Evolutionary conservation across 306 rosid genomes (phyloP).

Genomic region (Ochetophila trinervis): DNA sequence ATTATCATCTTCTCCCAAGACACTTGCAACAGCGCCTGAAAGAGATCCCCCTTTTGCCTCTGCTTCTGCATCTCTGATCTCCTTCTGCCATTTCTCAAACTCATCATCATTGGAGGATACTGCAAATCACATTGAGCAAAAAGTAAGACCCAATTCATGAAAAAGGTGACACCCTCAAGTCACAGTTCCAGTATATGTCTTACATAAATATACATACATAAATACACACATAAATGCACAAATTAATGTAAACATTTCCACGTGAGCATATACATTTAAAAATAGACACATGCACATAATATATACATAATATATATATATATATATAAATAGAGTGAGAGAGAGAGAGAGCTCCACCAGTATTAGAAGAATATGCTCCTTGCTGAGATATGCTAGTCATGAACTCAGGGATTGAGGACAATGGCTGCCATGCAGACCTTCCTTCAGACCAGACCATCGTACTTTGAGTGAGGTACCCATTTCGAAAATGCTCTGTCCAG

Average conservation of each 20-base stretch:
- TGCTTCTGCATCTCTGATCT: conserved; percentile 62
- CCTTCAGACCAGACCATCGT: conserved; percentile 89
- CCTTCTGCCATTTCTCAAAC: conserved; percentile 79
- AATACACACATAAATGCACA: too few species aligned
- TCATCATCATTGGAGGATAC: conserved; percentile 47
- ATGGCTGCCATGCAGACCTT: conserved; percentile 75
- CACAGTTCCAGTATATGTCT: too few species aligned
- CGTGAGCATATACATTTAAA: too few species aligned
- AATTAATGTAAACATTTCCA: too few species aligned
- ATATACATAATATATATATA: not conserved
- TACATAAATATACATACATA: too few species aligned
- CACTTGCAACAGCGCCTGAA: conserved; percentile 20
- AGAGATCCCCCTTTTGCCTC: conserved; percentile 32
- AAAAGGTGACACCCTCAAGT: not conserved
- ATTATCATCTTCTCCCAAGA: conserved; percentile 35
- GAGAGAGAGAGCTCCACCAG: conserved; percentile 29
- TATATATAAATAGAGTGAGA: conserved; percentile 4
- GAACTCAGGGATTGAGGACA: conserved; percentile 64
- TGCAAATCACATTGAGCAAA: conserved; percentile 29
- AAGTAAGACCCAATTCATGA: conserved; percentile 25
- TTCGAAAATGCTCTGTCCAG: conserved; percentile 79
- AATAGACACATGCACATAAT: not conserved
- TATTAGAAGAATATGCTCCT: conserved; percentile 32
- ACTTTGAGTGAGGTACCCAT: conserved; percentile 62
- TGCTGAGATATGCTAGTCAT: conserved; percentile 39